Conservation (phyloP, 1,284 basidiomycete genomes). For the Marasmius sp. region DNA sequence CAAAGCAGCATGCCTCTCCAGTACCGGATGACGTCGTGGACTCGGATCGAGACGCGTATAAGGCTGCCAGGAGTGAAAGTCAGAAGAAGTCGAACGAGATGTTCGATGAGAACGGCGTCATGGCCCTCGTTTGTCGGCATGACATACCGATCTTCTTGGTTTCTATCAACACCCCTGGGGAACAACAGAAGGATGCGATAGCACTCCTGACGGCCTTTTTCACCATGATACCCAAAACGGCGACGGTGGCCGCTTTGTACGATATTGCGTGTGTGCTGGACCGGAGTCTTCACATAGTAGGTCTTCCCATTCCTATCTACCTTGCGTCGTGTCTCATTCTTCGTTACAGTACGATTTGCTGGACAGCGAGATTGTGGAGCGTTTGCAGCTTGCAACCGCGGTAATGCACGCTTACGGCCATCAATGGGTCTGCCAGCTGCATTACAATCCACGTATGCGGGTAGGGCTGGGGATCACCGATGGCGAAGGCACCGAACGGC, state of each 20-base stretch:
- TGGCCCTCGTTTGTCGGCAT: too few species aligned
- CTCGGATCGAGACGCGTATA: too few species aligned
- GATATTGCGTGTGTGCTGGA: constrained; percentile 17
- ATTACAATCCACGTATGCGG: neutral
- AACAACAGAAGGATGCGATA: neutral
- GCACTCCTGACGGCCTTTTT: neutral
- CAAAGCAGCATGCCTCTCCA: neutral
- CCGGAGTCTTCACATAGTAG: constrained; percentile 12
- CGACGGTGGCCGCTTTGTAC: constrained; percentile 18
- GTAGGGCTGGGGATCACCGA: neutral
- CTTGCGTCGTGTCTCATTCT: too few species aligned
- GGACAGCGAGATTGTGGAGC: too few species aligned
- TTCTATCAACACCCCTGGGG: neutral
- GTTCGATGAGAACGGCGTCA: too few species aligned
- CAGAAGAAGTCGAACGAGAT: too few species aligned
- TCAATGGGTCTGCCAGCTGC: too few species aligned
- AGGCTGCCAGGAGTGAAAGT: too few species aligned
- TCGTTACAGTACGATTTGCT: too few species aligned
- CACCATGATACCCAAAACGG: neutral
- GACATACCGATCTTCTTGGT: neutral
- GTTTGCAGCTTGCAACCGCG: neutral
- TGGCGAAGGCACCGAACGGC: neutral
- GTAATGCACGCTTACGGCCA: neutral
- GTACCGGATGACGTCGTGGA: neutral
- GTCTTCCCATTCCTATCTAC: too few species aligned